A percentile compares a stretch with the other conserved stretches of the same genome.
Conservation (phyloP, 768 basidiomycete genomes). For the Stropharia rugosoannulata region DNA sequence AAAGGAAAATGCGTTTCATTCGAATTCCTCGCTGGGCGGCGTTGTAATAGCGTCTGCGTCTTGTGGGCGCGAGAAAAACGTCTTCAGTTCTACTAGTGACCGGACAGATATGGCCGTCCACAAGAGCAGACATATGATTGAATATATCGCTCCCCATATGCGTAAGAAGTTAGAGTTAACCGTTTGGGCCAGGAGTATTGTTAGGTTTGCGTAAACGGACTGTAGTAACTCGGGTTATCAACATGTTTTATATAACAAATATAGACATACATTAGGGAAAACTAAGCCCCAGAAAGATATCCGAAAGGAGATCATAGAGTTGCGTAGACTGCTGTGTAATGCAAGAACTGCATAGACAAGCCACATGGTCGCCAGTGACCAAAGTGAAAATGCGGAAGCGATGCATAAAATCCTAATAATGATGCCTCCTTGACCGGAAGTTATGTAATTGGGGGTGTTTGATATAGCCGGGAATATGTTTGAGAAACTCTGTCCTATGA, state of each 20-base stretch:
- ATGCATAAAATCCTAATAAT: conserved; percentile 45
- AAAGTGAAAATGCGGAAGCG: conserved; percentile 50
- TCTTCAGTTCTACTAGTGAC: conserved; percentile 33
- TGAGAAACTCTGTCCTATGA: conserved; percentile 52
- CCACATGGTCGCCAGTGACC: conserved; percentile 68
- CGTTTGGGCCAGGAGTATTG: conserved; percentile 46
- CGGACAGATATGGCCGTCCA: conserved; percentile 49
- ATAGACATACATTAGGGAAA: conserved; percentile 57
- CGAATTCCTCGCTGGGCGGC: conserved; percentile 1
- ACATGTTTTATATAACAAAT: background rate
- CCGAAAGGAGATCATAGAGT: conserved; percentile 46
- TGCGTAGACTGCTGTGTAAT: conserved; percentile 40
- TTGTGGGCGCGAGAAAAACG: conserved; percentile 12
- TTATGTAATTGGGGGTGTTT: conserved; percentile 35
- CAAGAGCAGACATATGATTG: conserved; percentile 45
- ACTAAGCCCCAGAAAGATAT: conserved; percentile 67
- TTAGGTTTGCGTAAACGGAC: conserved; percentile 64
- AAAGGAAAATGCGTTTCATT: background rate
- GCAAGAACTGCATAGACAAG: conserved; percentile 54
- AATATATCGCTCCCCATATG: conserved; percentile 56
- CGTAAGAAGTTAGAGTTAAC: conserved; percentile 58
- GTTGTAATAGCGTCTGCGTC: background rate
- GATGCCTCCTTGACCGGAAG: conserved; percentile 25
- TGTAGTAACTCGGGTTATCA: conserved; percentile 4
- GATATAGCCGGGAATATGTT: conserved; percentile 29